Evolutionary conservation across 2,329 filamentous ascomycete genomes (phyloP).

Genomic region (Dothideomycetes sp.): DNA sequence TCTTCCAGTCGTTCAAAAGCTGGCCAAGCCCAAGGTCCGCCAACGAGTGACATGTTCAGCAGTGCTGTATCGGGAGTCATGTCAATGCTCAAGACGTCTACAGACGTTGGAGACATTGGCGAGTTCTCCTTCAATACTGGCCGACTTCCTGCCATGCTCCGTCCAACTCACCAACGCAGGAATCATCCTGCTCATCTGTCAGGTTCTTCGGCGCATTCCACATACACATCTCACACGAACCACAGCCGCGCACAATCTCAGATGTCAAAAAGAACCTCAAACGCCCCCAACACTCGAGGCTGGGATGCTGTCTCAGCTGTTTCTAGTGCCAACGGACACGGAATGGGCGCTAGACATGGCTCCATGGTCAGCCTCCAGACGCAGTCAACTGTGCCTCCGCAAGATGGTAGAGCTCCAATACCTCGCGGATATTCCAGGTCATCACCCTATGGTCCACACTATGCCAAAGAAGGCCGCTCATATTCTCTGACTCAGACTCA

Average conservation of each 20-base stretch:
- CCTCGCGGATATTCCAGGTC: conserved; percentile 12
- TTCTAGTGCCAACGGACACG: conserved; percentile 20
- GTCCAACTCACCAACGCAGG: conserved; percentile 27
- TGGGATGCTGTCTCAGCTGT: conserved; percentile 33
- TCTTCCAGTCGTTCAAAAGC: conserved; percentile 29
- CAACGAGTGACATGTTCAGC: conserved; percentile 24
- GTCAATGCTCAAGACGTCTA: conserved; percentile 43
- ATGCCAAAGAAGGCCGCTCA: conserved; percentile 31
- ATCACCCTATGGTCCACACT: conserved; percentile 5
- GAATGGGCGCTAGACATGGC: conserved; percentile 16
- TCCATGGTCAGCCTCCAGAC: conserved; percentile 35
- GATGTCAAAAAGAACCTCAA: conserved; percentile 31
- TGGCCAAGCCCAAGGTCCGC: conserved; percentile 16
- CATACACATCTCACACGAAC: conserved; percentile 20
- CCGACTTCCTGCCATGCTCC: conserved; percentile 30
- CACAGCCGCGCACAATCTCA: conserved; percentile 30
- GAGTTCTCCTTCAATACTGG: conserved; percentile 30
- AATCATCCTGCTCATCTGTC: conserved; percentile 31
- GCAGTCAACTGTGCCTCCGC: conserved; percentile 34
- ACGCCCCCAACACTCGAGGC: conserved; percentile 27
- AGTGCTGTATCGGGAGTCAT: conserved; percentile 33
- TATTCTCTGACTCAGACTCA: conserved; percentile 33
- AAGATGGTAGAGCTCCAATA: conserved; percentile 27
- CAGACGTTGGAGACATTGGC: conserved; percentile 39
- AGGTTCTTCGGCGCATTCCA: conserved; percentile 28